Base-by-base conservation (phyloP, 2,329 filamentous ascomycete genomes). In the Fusarium pininemorale region DNA sequence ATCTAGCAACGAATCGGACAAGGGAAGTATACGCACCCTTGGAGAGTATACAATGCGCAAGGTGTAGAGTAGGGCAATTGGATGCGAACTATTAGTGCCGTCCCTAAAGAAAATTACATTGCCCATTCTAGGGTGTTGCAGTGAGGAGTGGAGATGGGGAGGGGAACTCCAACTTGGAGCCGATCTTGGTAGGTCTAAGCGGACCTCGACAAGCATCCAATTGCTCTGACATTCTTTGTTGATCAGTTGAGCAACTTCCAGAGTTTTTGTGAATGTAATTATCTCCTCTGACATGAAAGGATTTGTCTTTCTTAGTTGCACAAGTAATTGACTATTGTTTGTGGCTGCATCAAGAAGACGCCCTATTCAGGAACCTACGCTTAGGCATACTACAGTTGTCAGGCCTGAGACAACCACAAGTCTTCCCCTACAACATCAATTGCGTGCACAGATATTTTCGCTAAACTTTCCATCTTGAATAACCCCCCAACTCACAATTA, bases 161-260 rank as follows among this genome's bases (percentile, higher is more conserved):
- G 24, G 20, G 60, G 50, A 22, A n/a, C 48, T 32, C 30, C 30
- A 38, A 9, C 37, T 32, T 57, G 30, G 22, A 20, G 16, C 50
- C 44, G 3, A 14, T 37, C 35, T 48, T 45, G 56, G 66, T 48
- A 69, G 15, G 38, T 56, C 42, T 39, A 69, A 63, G 64, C 66
- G 66, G 42, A 30, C 24, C 16, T 16, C 7, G 42, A 38, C 24
- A 38, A 22, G 24, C 51, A 51, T 35, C 30, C 18, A 37, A 55
- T 13, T 39, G 6, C 51, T 55, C 15, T 2, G 4, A 9, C 41
- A 44, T 35, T 44, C 6, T 20, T 28, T 60, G 32, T 22, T 61
- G 13, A n/a, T 32, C 18, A 8, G 28, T 39, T 16, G 18, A 39
- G 37, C 41, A 28, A 26, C 54, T n/a, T 3, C 12, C 11, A 10